Evolutionary conservation across 371 early-diverging fungal genomes (phyloP), one percentile per base, ranked within the genome.

Genomic region (Mucor irregularis): DNA sequence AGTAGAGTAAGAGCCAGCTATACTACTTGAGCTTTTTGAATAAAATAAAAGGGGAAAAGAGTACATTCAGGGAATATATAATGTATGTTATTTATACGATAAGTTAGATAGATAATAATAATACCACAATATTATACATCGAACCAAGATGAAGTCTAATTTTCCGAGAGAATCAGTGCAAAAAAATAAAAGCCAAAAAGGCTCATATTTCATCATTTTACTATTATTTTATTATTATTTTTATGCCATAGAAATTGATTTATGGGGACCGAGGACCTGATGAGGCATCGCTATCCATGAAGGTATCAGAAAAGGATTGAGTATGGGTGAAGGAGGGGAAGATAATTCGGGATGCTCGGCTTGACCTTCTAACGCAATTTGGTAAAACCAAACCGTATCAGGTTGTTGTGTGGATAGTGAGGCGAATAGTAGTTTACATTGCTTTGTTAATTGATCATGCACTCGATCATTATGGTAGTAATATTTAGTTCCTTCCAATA

Each of bases 321-420:
- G 21, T 25, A 58, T 16, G 3, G 34, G 2, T 2, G 64, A 44
- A 19, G 53, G 40, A 9, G 58, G 25, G 17, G 33, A n/a, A n/a
- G n/a, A n/a, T n/a, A n/a, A n/a, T n/a, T n/a, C n/a, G n/a, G n/a
- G n/a, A n/a, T n/a, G n/a, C 16, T 14, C n/a, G 30, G 28, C 14
- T 33, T 21, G 2, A 60, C 25, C n/a, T 53, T 58, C 14, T 63
- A 43, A 40, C 67, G 43, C 2, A 54, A 53, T 35, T 22, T 58
- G 42, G 29, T 49, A 57, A 10, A 78, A 26, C 82, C 82, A 82
- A 6, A 78, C 69, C 13, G 66, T 65, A 45, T 82, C 77, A 0
- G 80, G 54, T 37, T 74, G 56, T n/a, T 56, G 62, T 24, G 40
- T 49, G 14, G 59, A 26, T 10, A 79, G 25, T 10, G 61, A 53